Evolutionary conservation across 2,329 filamentous ascomycete species (phyloP), one percentile per base, ranked within the genome.

Genomic region (Colletotrichum orchidophilum): DNA sequence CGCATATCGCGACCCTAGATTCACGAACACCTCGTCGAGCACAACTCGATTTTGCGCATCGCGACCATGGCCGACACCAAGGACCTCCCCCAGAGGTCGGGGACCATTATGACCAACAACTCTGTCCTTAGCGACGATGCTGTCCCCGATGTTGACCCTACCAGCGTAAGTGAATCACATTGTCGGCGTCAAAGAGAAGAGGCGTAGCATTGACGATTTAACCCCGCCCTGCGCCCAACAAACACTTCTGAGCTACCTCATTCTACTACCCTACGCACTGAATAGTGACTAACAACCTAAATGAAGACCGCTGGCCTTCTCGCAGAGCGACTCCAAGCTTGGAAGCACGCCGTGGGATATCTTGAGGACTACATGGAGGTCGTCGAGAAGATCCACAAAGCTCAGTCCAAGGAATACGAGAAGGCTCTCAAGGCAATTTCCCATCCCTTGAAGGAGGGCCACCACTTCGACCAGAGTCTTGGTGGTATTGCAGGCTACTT

Each of bases 261-360:
- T 29, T 18, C 57, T 13, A 39, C 13, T 24, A 15, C 50, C 29
- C 15, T 33, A 24, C 31, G 4, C 3, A 46, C 7, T 6, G 58
- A n/a, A 57, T 29, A 42, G 62, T 53, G 46, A 66, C 70, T 33
- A 52, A 62, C 49, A 59, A 73, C 53, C 29, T 55, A 15, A 52
- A 24, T 63, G 24, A 74, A 94, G 92, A 93, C 93, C 26, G 91
- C 92, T n/a, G 91, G 89, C 50, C 88, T 98, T 60, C 92, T 99
- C 74, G 87, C 92, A 66, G 94, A 98, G 85, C 91, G 96, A 74
- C 87, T 99, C 72, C 93, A 94, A 77, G 96, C 96, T 57, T 99
- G 95, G 95, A 98, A 98, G 81, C 96, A 98, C 81, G 94, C 95
- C 72, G 94, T 95, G 73, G 94, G 87, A 67, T 96, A 97, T 79